Conservation (phyloP, 768 basidiomycete genomes). For the Boletus reticulatus region DNA sequence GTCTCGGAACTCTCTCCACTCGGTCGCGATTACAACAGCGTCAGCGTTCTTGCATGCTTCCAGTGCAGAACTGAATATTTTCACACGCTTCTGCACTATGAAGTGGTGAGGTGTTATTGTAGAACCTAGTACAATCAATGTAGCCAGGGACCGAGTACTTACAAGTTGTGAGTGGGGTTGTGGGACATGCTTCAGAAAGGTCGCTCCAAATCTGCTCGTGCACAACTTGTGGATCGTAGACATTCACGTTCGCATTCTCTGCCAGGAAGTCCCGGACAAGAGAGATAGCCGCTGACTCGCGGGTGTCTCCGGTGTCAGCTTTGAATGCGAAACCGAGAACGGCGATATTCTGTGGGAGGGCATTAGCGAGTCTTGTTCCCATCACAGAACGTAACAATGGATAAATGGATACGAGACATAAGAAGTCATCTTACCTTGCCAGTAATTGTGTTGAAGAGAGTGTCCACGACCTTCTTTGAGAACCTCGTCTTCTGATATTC, state of each 20-base stretch:
- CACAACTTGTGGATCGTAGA: conserved; percentile 92
- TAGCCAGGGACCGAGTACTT: conserved; percentile 26
- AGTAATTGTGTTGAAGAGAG: conserved; percentile 97
- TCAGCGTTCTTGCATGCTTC: conserved; percentile 89
- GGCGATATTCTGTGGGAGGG: conserved; percentile 68
- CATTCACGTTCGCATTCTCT: conserved; percentile 80
- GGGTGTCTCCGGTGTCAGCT: conserved; percentile 98
- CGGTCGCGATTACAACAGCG: conserved; percentile 94
- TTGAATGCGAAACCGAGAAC: conserved; percentile 99
- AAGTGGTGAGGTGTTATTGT: background rate
- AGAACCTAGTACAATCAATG: background rate
- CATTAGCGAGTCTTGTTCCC: conserved; percentile 3
- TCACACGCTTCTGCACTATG: conserved; percentile 86
- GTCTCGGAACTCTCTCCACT: conserved; percentile 95
- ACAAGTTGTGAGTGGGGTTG: conserved; percentile 64
- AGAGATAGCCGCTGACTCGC: conserved; percentile 94
- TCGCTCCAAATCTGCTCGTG: conserved; percentile 87
- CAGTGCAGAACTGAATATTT: conserved; percentile 69
- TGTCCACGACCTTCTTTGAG: conserved; percentile 94
- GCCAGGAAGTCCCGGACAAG: conserved; percentile 91
- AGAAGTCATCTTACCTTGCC: conserved; percentile 60
- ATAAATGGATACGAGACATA: background rate
- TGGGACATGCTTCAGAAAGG: conserved; percentile 66
- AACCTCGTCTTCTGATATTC: conserved; percentile 98
- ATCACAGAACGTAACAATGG: background rate